These are phyloP conservation scores for Aspergillus hiratsukae DNA, from an alignment of 2,329 filamentous ascomycete genomes.

Conservation along the genomic window DNA sequence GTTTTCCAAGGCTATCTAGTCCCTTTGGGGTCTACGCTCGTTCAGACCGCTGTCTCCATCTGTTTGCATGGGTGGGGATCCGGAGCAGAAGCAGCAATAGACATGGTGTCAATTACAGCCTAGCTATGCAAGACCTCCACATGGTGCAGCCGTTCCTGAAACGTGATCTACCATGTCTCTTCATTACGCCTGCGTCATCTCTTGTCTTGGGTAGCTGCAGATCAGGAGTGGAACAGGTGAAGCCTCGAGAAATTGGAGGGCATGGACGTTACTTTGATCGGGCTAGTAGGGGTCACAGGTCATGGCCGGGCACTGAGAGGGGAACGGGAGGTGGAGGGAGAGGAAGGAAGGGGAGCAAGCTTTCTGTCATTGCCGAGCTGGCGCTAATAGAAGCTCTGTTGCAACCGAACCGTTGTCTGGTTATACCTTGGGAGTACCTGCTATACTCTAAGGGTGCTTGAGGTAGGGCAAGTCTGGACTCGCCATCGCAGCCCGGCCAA, in stretches of 20 bases:
- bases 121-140: conserved; percentile 24
- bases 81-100: conserved; percentile 9
- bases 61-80: conserved; percentile 26
- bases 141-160: conserved; percentile 25
- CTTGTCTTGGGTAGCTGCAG: conserved; percentile 27
- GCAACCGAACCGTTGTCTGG: conserved; percentile 6
- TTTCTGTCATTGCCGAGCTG: neutral
- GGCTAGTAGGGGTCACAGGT: neutral
- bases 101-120: conserved; percentile 9
- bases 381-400: conserved; percentile 8
- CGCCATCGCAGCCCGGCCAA: conserved; percentile 10
- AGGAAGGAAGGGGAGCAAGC: neutral
- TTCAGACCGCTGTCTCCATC: conserved; percentile 16
- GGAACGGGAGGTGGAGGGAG: neutral
- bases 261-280: conserved; percentile 2
- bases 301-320: neutral
- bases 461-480: conserved; percentile 18
- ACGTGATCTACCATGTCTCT: conserved; percentile 20
- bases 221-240: conserved; percentile 26
- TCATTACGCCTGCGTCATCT: conserved; percentile 15
- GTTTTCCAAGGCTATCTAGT: conserved; percentile 3
- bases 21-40: conserved; percentile 7
- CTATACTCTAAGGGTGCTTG: conserved; percentile 11
- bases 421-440: conserved; percentile 10
- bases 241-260: conserved; percentile 26